A percentile compares a stretch with the other conserved stretches of the same genome.
Evolutionary conservation across 352 stramenopile genomes (phyloP).

Genomic region (Phytophthora litchii): DNA sequence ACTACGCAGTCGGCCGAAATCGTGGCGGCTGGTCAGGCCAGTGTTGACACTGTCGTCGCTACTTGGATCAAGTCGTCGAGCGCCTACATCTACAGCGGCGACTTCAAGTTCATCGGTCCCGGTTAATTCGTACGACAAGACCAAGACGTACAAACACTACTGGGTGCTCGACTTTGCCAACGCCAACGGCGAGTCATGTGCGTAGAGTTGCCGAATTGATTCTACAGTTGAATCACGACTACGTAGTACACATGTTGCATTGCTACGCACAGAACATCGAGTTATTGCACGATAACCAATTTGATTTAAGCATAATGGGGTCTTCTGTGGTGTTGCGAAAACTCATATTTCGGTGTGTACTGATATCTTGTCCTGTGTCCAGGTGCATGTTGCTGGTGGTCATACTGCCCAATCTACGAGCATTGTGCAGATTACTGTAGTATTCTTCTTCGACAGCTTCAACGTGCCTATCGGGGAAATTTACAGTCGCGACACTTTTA

Average conservation of each 20-base stretch:
- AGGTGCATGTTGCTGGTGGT: no score
- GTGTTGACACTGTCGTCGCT: constrained; percentile 33
- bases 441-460: no score
- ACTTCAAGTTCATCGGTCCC: constrained; percentile 35
- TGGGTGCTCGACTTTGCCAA: constrained; percentile 40
- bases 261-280: neutral
- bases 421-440: no score
- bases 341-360: no score
- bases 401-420: no score
- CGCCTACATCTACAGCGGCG: constrained; percentile 36
- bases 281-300: no score
- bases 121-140: constrained; percentile 35
- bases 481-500: no score
- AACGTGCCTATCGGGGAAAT: no score
- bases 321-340: no score
- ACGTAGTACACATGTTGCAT: neutral
- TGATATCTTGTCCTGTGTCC: no score
- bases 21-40: constrained; percentile 45
- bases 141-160: constrained; percentile 35
- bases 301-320: no score
- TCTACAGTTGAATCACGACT: constrained; percentile 1
- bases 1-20: constrained; percentile 35
- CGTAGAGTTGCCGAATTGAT: constrained; percentile 13
- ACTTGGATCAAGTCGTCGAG: constrained; percentile 50
- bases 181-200: constrained; percentile 17